phyloP scores from a whole-genome alignment of 306 rosid genomes.

The Malus sylvestris region DNA sequence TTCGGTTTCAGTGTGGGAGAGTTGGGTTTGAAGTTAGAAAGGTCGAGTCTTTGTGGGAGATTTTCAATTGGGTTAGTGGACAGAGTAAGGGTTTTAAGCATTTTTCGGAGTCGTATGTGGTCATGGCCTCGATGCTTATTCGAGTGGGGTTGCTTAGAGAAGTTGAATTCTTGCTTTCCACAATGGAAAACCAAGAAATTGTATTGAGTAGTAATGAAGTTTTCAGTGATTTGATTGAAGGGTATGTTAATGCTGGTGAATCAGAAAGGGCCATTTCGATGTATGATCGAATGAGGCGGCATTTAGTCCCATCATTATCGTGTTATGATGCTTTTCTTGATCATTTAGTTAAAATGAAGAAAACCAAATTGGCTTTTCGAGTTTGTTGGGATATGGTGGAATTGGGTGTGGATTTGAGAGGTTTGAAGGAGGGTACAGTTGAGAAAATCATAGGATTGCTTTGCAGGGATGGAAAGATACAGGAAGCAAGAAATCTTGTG shows the following conservation, averaged over 20 bases:
- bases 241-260: conserved; percentile 43
- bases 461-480: conserved; percentile 56
- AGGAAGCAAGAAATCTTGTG: conserved; percentile 64
- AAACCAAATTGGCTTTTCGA: conserved; percentile 27
- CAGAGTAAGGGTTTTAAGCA: conserved; percentile 32
- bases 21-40: conserved; percentile 37
- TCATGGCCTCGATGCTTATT: conserved; percentile 65
- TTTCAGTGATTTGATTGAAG: conserved; percentile 38
- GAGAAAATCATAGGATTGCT: conserved; percentile 55
- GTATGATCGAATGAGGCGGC: conserved; percentile 38
- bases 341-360: conserved; percentile 43
- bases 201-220: conserved; percentile 27
- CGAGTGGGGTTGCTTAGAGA: conserved; percentile 49
- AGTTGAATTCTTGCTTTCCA: conserved; percentile 54
- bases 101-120: conserved; percentile 38
- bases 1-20: conserved; percentile 31
- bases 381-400: conserved; percentile 51
- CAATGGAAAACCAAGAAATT: conserved; percentile 36
- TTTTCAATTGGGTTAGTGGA: conserved; percentile 49
- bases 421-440: conserved; percentile 35
- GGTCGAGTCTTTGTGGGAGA: conserved; percentile 52
- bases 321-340: conserved; percentile 39
- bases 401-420: conserved; percentile 25
- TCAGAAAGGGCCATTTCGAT: conserved; percentile 46
- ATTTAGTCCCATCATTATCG: conserved; percentile 34